Base-by-base conservation (phyloP, 2,329 filamentous ascomycete genomes). In the Aureobasidium lini region DNA sequence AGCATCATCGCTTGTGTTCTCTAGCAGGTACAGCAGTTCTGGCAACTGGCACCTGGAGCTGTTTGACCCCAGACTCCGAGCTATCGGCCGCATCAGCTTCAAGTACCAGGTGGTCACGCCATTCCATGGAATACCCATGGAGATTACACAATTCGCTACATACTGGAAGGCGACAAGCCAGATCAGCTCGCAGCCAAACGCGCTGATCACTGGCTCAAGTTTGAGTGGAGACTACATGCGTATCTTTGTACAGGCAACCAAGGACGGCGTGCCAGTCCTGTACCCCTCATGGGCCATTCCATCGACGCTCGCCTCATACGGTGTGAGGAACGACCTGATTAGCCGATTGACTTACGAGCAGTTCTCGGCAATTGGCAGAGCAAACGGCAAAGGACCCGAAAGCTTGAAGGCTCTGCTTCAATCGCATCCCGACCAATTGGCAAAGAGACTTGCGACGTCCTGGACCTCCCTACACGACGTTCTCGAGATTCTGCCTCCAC, bases 131-230 rank as follows among this genome's bases (percentile, higher is more conserved):
- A 88, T 91, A 62, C 91, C 94, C 3, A 79, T 99, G 23, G 94
- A 99, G 72, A 96, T 99, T 62, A 95, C 94, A 1, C 92, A 97
- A 69, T 99, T 97, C 67, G 94, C 95, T 63, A 97, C 94, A 0
- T 99, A 99, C 73, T 99, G 94, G 94, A 99, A 97, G 74, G 93
- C 93, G 0, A 99, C 94, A 1, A 96, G 91, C 68, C 91, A 96
- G 66, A 82, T 94, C 49, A 90, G 96, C 70, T 86, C 89, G 53
- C 89, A 91, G 48, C 87, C 88, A 28, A 94, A 84, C 69, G 89
- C 90, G 28, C 84, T 97, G 28, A 90, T 99, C 16, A 97, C 93
- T 0, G 94, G 93, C 0, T 97, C 93, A 9, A 97, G 93, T 75
- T 75, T 99, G 59, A 95, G 90, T 2, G 94, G 94, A n/a, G 89